Base-by-base conservation (phyloP, 148 eudicot species). In the Spergularia marina region DNA sequence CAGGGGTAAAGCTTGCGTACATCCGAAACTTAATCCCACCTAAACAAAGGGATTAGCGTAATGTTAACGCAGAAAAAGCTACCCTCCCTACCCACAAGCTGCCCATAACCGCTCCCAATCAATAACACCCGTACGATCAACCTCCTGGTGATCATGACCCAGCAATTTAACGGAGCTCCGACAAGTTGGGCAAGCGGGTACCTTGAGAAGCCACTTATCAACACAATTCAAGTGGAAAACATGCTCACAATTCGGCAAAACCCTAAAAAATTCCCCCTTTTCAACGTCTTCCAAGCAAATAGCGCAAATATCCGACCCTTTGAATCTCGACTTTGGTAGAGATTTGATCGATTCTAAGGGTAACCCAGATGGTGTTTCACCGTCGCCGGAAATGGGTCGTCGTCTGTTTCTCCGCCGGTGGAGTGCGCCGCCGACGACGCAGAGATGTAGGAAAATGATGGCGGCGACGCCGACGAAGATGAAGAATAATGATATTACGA, bases 101-200 rank as follows among this genome's bases (percentile, higher is more conserved):
- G 71, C 68, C 83, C 83, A 80, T 71, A 75, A 75, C 8, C 73
- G 78, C 49, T 80, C 83, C 83, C 83, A 80, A 65, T 71, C 67
- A 70, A 70, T 23, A 18, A 20, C 66, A 18, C n/a, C 66, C 30
- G 63, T 25, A 16, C 54, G 57, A 11, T 66, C 14, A 59, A 66
- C 62, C 20, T 4, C 77, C 52, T 23, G 71, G 18, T 72, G 49
- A 76, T 74, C 71, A 20, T 69, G 61, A 74, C 76, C 71, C 75
- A 84, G 61, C 16, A 23, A 41, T 5, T 78, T 68, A 67, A 92
- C 88, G 70, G 77, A 67, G 74, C 89, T 71, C 71, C 98, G 81
- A 54, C 98, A 93, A 77, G 87, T 73, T 1, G 98, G 98, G 81
- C 98, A 93, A 73, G 78, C 85, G 44, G 83, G 80, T 12, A 76